A percentile compares a stretch with the other conserved stretches of the same genome.
phyloP scores from a whole-genome alignment of 2,329 filamentous ascomycete genomes.

The Penicillium nordicum region DNA sequence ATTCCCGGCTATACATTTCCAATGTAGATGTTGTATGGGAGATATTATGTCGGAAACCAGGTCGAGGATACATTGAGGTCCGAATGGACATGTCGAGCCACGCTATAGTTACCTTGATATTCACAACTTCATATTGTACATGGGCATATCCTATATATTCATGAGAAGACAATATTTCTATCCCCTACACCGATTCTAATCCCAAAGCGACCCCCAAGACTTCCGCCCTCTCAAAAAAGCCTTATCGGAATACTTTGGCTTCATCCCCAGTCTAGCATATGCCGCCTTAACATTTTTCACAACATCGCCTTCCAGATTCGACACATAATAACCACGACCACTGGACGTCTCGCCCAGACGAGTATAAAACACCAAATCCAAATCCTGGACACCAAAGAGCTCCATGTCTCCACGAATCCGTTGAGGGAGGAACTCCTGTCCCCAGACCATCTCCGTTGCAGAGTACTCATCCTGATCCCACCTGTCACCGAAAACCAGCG shows the following conservation, averaged over 20 bases:
- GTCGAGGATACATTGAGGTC: background rate
- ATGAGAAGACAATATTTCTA: background rate
- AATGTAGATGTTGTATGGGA: background rate
- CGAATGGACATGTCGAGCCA: background rate
- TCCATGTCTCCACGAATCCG: background rate
- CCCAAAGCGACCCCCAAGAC: conserved; percentile 1
- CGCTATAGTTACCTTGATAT: background rate
- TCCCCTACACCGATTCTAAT: background rate
- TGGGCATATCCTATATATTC: background rate
- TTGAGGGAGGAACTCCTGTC: background rate
- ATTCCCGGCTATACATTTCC: background rate
- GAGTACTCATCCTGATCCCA: background rate
- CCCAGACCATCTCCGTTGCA: background rate
- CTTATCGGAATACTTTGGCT: background rate
- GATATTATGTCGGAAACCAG: background rate
- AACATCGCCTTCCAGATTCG: background rate
- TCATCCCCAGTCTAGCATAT: background rate
- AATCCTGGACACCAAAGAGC: background rate
- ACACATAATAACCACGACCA: background rate
- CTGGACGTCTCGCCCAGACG: background rate
- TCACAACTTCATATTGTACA: background rate
- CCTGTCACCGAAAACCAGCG: background rate
- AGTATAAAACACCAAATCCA: background rate
- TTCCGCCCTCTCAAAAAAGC: background rate
- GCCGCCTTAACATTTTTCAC: background rate